These are phyloP conservation scores for Prosopis cineraria DNA, from an alignment of 306 rosid species.

Conservation along the genomic window DNA sequence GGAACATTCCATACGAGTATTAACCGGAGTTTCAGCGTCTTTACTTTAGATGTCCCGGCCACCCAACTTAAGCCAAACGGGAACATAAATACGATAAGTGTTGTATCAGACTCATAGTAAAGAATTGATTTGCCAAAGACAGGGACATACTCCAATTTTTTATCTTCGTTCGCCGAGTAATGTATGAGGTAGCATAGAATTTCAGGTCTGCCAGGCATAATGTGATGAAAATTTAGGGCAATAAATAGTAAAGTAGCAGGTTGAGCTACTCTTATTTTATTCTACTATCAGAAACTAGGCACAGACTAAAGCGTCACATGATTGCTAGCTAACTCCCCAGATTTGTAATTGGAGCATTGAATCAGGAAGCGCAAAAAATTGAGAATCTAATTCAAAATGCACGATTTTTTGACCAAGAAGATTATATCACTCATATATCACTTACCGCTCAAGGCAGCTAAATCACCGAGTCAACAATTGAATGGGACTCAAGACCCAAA, in stretches of 20 bases:
- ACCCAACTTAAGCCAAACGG: conserved; percentile 6
- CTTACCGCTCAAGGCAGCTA: background rate
- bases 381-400: background rate
- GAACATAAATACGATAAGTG: background rate
- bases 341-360: background rate
- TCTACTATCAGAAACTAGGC: background rate
- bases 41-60: background rate
- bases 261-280: background rate
- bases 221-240: background rate
- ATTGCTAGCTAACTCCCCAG: background rate
- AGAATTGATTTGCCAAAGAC: background rate
- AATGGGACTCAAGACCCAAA: background rate
- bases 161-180: background rate
- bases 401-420: background rate
- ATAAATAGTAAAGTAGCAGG: background rate
- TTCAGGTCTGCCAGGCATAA: background rate
- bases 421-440: background rate
- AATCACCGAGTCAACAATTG: background rate
- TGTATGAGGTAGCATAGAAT: background rate
- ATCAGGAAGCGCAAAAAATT: background rate
- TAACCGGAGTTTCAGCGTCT: background rate
- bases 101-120: background rate
- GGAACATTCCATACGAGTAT: background rate
- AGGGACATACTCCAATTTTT: background rate
- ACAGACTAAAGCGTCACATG: background rate